Percentiles rank a stretch among this genome's conserved stretches.
These are phyloP conservation scores for Litchi chinensis DNA, from an alignment of 345 rosid genomes.

Conservation along the genomic window DNA sequence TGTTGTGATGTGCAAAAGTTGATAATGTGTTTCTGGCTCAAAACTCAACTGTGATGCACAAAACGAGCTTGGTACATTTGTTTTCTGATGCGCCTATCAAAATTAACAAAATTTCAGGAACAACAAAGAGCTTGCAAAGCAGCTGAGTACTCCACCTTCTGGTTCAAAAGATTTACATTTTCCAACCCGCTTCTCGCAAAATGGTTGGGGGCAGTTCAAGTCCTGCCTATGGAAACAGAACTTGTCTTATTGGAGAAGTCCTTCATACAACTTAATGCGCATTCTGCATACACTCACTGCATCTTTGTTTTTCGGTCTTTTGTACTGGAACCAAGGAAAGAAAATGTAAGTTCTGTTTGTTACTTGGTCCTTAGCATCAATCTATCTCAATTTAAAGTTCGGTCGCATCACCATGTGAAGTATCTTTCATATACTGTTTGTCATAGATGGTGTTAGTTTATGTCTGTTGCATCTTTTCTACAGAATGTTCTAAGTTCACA, in stretches of 20 bases:
- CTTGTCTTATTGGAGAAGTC: conserved; percentile 87
- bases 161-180: conserved; percentile 63
- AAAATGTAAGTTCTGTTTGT: conserved; percentile 49
- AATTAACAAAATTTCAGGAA: conserved; percentile 33
- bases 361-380: not conserved
- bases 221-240: conserved; percentile 78
- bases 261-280: conserved; percentile 67
- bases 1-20: not conserved
- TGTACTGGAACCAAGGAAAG: conserved; percentile 72
- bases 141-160: conserved; percentile 42
- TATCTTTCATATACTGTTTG: no score
- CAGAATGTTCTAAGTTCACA: not conserved
- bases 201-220: conserved; percentile 67
- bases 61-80: not conserved
- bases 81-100: not conserved
- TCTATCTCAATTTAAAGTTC: not conserved
- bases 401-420: not conserved
- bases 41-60: not conserved
- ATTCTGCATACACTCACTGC: conserved; percentile 32
- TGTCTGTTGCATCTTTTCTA: no score
- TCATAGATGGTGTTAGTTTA: no score
- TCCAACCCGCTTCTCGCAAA: conserved; percentile 52
- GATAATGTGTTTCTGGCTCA: not conserved
- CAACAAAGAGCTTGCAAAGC: conserved; percentile 49
- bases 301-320: conserved; percentile 58